A percentile compares a stretch with the other conserved stretches of the same genome.
Evolutionary conservation across 2,329 filamentous ascomycete genomes (phyloP).

Genomic region (Botrytis hyacinthi): DNA sequence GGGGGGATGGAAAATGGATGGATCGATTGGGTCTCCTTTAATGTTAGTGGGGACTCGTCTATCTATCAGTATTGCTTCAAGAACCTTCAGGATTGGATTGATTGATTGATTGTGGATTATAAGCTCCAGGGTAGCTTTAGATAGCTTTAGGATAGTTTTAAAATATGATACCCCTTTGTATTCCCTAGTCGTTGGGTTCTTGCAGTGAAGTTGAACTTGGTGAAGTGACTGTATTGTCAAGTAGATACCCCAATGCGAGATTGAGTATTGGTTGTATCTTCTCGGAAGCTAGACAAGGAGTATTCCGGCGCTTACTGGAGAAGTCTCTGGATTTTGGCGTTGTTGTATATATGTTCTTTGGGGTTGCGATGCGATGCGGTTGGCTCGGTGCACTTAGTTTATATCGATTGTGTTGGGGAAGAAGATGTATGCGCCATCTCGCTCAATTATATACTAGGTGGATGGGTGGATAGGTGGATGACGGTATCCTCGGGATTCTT

Average conservation of each 20-base stretch:
- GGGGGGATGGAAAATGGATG: background rate
- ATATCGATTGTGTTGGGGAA: too few relatives aligned
- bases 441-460: too few relatives aligned
- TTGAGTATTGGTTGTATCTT: background rate
- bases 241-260: background rate
- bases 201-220: background rate
- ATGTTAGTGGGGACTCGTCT: background rate
- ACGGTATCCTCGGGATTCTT: background rate
- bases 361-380: background rate
- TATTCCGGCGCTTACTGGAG: background rate
- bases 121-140: background rate
- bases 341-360: background rate
- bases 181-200: background rate
- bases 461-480: too few relatives aligned
- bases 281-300: background rate
- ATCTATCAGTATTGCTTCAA: background rate
- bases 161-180: slow-evolving; percentile 15
- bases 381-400: too few relatives aligned
- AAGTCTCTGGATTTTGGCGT: background rate
- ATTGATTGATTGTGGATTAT: slow-evolving; percentile 1
- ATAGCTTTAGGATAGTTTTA: slow-evolving; percentile 11
- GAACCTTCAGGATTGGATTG: background rate
- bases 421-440: too few relatives aligned
- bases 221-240: background rate
- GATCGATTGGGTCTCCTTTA: background rate